Conservation (phyloP, 345 rosid species). For the Rubroshorea leprosula region DNA sequence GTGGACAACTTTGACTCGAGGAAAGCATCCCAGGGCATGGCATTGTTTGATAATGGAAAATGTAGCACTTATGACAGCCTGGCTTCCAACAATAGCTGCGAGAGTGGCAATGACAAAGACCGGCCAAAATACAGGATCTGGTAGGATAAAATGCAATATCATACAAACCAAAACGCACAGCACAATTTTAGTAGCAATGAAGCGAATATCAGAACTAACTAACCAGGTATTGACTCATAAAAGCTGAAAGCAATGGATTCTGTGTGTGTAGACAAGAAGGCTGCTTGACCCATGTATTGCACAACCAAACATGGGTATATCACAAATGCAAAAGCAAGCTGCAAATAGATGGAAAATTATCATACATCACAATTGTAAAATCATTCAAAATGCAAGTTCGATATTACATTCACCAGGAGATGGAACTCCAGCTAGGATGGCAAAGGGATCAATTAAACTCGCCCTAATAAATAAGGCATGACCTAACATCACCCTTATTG, state of each 20-base stretch:
- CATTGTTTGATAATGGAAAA: conserved; percentile 89
- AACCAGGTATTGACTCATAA: conserved; percentile 77
- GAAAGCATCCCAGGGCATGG: conserved; percentile 94
- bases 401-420: not conserved
- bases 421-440: not conserved
- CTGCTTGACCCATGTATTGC: conserved; percentile 99
- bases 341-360: conserved; percentile 26
- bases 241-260: conserved; percentile 44
- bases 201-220: conserved; percentile 19
- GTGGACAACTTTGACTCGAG: conserved; percentile 90
- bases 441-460: not conserved
- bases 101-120: conserved; percentile 85
- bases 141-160: conserved; percentile 18
- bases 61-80: conserved; percentile 82
- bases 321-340: conserved; percentile 70
- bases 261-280: conserved; percentile 72
- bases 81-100: conserved; percentile 90
- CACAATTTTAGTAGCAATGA: conserved; percentile 11
- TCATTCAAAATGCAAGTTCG: not conserved
- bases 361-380: not conserved
- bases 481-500: no score
- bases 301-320: conserved; percentile 91
- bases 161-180: not conserved
- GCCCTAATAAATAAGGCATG: no score
- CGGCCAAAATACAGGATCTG: conserved; percentile 82